Percentiles rank a stretch among this genome's conserved stretches.
Evolutionary conservation across 164 flowering plant species (phyloP).

Genomic region (Dillenia suffruticosa): DNA sequence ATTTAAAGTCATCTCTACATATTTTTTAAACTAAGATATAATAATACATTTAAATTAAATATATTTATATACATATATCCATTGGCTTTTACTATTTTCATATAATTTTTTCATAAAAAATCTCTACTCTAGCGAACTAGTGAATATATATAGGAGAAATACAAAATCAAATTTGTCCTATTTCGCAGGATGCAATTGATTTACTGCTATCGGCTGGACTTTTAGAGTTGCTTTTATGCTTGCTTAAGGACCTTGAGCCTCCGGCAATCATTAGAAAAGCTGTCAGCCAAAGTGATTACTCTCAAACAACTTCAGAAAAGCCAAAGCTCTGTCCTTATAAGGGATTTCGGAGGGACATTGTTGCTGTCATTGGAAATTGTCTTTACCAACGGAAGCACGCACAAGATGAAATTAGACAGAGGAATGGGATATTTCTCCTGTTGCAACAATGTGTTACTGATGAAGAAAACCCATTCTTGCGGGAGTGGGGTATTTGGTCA

Average conservation of each 20-base stretch:
- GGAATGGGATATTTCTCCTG: conserved; percentile 53
- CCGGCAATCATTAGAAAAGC: conserved; percentile 62
- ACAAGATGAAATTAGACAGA: conserved; percentile 70
- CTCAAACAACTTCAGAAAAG: conserved; percentile 6
- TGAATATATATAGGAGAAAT: too few species aligned
- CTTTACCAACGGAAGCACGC: conserved; percentile 49
- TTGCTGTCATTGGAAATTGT: conserved; percentile 77
- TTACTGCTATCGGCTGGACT: conserved; percentile 45
- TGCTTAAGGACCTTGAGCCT: conserved; percentile 73
- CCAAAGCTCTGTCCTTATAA: conserved; percentile 63
- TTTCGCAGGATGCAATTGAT: conserved; percentile 29
- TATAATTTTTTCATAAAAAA: too few species aligned
- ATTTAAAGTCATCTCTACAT: too few species aligned
- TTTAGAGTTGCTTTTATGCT: conserved; percentile 42
- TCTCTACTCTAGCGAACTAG: too few species aligned
- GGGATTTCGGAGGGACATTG: conserved; percentile 84
- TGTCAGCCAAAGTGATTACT: conserved; percentile 23
- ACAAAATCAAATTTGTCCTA: too few species aligned
- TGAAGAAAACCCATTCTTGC: conserved; percentile 74
- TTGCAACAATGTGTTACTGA: conserved; percentile 79
- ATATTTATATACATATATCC: too few species aligned
- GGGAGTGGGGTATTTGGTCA: conserved; percentile 90
- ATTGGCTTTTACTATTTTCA: too few species aligned
- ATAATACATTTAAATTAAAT: too few species aligned
- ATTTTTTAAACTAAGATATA: too few species aligned